Conservation (phyloP, 257 asterid species). For the Solanum chiquidenum region DNA sequence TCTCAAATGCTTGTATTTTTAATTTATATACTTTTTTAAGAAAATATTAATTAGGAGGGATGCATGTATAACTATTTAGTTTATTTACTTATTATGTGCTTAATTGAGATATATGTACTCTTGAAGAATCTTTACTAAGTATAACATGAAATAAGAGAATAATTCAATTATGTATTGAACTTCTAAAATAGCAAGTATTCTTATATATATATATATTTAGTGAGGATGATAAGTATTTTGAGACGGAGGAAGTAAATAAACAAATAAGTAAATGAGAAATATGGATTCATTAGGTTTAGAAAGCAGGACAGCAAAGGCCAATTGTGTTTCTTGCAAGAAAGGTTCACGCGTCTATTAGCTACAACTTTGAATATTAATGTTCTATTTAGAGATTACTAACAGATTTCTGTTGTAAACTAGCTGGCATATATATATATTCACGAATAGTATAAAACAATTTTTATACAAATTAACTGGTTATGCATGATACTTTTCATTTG, state of each 20-base stretch:
- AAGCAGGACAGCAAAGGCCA: slow-evolving; percentile 1
- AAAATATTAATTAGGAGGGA: background rate
- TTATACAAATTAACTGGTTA: background rate
- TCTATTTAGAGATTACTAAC: background rate
- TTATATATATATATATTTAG: too few relatives aligned
- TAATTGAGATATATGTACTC: background rate
- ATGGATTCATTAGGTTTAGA: background rate
- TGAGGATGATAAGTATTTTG: background rate
- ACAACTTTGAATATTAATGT: background rate
- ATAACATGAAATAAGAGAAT: background rate
- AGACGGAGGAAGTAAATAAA: background rate
- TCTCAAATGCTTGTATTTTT: background rate
- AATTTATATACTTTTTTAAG: too few relatives aligned
- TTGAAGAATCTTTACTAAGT: background rate
- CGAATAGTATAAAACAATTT: background rate
- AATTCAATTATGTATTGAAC: too few relatives aligned
- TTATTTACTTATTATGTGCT: background rate
- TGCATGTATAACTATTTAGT: background rate
- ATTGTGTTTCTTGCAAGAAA: slow-evolving; percentile 10
- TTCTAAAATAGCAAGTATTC: background rate
- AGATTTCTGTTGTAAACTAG: background rate
- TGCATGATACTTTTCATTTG: background rate
- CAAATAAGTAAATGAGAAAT: background rate
- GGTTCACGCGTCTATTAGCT: background rate
- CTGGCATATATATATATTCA: background rate